Conservation (phyloP, 495 filamentous ascomycete species). For the Penicillium steckii region DNA sequence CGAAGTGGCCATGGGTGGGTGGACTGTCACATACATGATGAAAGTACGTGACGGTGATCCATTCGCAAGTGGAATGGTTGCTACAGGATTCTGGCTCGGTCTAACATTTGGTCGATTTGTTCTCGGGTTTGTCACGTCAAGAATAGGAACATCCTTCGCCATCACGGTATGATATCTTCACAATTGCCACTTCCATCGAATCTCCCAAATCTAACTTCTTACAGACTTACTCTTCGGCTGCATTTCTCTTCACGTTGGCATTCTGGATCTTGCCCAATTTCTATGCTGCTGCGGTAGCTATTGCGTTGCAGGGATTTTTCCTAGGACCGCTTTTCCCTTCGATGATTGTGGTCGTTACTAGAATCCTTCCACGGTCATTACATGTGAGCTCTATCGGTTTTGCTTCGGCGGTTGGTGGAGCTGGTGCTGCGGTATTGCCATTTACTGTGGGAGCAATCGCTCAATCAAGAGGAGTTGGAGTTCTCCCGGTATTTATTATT, state of each 20-base stretch:
- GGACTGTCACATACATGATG: conserved; percentile 65
- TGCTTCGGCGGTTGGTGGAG: conserved; percentile 66
- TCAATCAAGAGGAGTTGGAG: conserved; percentile 69
- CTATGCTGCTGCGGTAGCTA: conserved; percentile 62
- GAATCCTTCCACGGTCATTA: conserved; percentile 68
- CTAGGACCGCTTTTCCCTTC: conserved; percentile 64
- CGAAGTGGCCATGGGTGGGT: conserved; percentile 75
- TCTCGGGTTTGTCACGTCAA: conserved; percentile 58
- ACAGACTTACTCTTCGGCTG: too few species aligned
- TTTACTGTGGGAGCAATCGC: conserved; percentile 82
- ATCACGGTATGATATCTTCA: too few species aligned
- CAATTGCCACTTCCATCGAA: too few species aligned
- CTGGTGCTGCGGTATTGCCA: conserved; percentile 73
- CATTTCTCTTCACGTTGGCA: too few species aligned
- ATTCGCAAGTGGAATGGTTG: conserved; percentile 56
- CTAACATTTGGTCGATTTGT: conserved; percentile 56
- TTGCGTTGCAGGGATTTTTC: conserved; percentile 68
- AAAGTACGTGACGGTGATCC: conserved; percentile 47
- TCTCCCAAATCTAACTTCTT: too few species aligned
- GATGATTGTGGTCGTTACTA: conserved; percentile 71
- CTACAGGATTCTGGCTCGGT: conserved; percentile 64
- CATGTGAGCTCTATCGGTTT: conserved; percentile 56
- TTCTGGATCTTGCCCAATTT: conserved; percentile 18
- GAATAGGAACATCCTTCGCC: conserved; percentile 44
- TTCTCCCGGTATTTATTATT: conserved; percentile 70